phyloP scores from a whole-genome alignment of 2,329 filamentous ascomycete species.

The Sphaerulina populicola region DNA sequence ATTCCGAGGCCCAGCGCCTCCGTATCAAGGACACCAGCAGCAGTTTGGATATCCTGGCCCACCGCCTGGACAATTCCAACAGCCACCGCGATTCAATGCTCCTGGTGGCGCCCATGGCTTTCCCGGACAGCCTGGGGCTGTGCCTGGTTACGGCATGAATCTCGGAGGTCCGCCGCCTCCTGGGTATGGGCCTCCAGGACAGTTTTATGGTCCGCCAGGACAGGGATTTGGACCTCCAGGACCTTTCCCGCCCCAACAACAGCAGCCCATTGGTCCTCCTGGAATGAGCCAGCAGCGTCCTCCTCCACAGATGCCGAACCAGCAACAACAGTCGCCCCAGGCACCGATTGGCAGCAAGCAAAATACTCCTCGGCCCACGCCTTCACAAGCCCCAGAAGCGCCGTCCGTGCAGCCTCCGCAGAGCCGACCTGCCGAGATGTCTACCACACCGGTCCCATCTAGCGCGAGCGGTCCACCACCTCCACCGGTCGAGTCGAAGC shows the following conservation, averaged over 20 bases:
- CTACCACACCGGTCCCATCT: constrained; percentile 39
- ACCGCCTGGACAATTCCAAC: constrained; percentile 35
- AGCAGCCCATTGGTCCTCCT: constrained; percentile 47
- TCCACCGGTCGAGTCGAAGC: constrained; percentile 61
- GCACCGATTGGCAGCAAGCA: constrained; percentile 34
- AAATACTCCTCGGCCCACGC: constrained; percentile 29
- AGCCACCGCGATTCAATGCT: constrained; percentile 43
- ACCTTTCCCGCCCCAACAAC: constrained; percentile 37
- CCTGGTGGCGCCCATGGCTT: constrained; percentile 40
- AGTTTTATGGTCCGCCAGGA: constrained; percentile 12
- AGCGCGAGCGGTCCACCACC: constrained; percentile 44
- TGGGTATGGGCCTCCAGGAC: constrained; percentile 23
- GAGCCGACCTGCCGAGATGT: constrained; percentile 31
- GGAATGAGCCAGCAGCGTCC: constrained; percentile 39
- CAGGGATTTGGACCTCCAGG: constrained; percentile 32
- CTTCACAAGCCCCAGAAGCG: constrained; percentile 16
- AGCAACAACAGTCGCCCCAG: constrained; percentile 35
- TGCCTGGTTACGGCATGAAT: constrained; percentile 49
- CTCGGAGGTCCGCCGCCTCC: constrained; percentile 56
- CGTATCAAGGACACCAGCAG: constrained; percentile 33
- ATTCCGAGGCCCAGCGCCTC: constrained; percentile 34
- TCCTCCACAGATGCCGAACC: constrained; percentile 15
- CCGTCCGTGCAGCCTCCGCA: constrained; percentile 17
- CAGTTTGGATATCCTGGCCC: constrained; percentile 35
- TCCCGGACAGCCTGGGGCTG: constrained; percentile 36